Evolutionary conservation across 75 land plant genomes (phyloP).

Genomic region (Gnetum montanum): DNA sequence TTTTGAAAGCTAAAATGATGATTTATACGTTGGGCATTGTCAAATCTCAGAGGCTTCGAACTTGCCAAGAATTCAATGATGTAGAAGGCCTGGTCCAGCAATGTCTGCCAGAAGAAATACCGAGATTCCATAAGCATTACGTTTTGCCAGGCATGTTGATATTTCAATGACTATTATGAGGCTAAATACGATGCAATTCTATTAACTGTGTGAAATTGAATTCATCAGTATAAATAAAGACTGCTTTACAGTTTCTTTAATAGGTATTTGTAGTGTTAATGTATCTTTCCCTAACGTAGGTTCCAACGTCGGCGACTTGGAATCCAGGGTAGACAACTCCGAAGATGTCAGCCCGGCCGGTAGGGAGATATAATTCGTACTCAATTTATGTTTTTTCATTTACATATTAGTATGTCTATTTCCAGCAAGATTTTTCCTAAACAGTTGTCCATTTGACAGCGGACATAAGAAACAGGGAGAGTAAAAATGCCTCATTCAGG

Average conservation of each 20-base stretch:
- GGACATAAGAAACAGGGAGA: background rate
- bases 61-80: slow-evolving; percentile 54
- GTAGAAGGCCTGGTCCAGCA: slow-evolving; percentile 58
- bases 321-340: background rate
- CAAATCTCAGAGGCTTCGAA: slow-evolving; percentile 31
- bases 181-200: background rate
- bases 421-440: background rate
- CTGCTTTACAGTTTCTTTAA: background rate
- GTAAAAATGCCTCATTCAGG: slow-evolving; percentile 7
- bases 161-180: background rate
- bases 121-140: slow-evolving; percentile 60
- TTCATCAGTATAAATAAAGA: background rate
- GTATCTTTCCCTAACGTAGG: background rate
- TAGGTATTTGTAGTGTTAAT: too few relatives aligned
- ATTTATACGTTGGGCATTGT: background rate
- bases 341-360: background rate
- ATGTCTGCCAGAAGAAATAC: slow-evolving; percentile 34
- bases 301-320: background rate
- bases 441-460: background rate
- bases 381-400: background rate
- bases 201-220: background rate
- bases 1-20: background rate
- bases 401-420: background rate
- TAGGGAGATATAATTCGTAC: background rate
- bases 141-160: slow-evolving; percentile 46